These are phyloP conservation scores for Debaryomycetaceae sp. DNA, from an alignment of 1,139 yeast species.

Conservation along the genomic window DNA sequence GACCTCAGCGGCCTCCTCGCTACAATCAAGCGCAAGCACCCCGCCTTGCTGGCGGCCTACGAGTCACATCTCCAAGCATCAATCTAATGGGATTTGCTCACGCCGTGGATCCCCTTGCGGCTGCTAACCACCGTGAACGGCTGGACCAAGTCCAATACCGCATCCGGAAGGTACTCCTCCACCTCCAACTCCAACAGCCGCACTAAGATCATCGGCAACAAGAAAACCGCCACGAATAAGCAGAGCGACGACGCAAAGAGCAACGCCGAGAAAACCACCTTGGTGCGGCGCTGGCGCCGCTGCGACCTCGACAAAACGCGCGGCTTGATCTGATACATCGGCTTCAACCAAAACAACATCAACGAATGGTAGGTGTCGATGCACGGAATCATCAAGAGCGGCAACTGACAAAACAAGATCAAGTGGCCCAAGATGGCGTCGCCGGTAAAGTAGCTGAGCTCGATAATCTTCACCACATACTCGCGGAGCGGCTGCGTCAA, in stretches of 20 bases:
- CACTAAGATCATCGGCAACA: slow-evolving; percentile 36
- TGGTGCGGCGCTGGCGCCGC: slow-evolving; percentile 22
- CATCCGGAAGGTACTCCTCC: slow-evolving; percentile 31
- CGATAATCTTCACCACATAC: slow-evolving; percentile 48
- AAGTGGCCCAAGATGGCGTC: slow-evolving; percentile 53
- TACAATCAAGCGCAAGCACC: slow-evolving; percentile 7
- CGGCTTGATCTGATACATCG: slow-evolving; percentile 48
- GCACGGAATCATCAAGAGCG: slow-evolving; percentile 51
- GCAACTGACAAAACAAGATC: slow-evolving; percentile 47
- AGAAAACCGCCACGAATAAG: slow-evolving; percentile 31
- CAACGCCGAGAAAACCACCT: slow-evolving; percentile 32
- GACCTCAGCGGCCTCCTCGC: slow-evolving; percentile 12
- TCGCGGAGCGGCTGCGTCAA: slow-evolving; percentile 55
- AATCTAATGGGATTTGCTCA: not conserved
- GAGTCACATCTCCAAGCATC: not conserved
- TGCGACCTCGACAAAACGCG: slow-evolving; percentile 32
- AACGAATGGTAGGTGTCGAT: slow-evolving; percentile 74
- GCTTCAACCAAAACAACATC: slow-evolving; percentile 77
- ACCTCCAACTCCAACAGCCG: slow-evolving; percentile 32
- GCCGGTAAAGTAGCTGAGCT: slow-evolving; percentile 49
- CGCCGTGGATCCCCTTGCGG: slow-evolving; percentile 34
- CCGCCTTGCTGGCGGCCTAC: not conserved
- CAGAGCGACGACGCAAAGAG: slow-evolving; percentile 36
- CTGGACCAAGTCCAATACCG: slow-evolving; percentile 33
- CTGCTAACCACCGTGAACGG: slow-evolving; percentile 26